Evolutionary conservation across 2,329 filamentous ascomycete species (phyloP), one percentile per base, ranked within the genome.

Genomic region (Xylariomycetidae sp.): DNA sequence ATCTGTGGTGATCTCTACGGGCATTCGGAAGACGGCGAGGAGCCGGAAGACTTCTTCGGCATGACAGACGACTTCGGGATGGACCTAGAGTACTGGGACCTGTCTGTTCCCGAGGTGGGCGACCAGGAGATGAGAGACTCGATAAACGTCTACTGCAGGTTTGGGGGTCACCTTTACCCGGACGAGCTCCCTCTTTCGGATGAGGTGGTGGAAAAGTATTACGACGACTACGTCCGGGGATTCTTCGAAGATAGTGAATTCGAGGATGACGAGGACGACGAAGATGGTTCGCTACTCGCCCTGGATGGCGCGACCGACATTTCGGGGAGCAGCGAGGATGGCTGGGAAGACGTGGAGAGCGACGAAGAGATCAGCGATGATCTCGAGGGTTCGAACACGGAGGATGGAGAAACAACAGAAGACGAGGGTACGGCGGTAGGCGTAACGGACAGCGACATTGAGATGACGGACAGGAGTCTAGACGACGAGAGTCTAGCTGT

Each of bases 1-100:
- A 47, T 56, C 15, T 52, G 46, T 28, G 50, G 49, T 12, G 36
- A 43, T 16, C 19, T 54, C 9, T 40, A 38, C 7, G 51, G 51
- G 2, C 18, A 25, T n/a, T 18, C 18, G 13, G 48, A 52, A 39
- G 32, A 35, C 18, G 24, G 36, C 25, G 32, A 32, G 20, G 30
- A 32, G 8, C 16, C 15, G 15, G 19, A 35, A 10, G 32, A 33
- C 6, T 8, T 27, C 13, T 37, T n/a, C 23, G n/a, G 19, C 25
- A 10, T 22, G 6, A 12, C 19, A 10, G 15, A 25, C 10, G 18
- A 26, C 6, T 13, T 18, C n/a, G 28, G 17, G 2, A 33, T 13
- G 4, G 27, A 36, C 17, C 12, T 29, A 5, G 46, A 50, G 31
- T 44, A 34, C 25, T 52, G 46, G 46, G 25, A 48, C 31, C 25